Evolutionary conservation across 306 rosid species (phyloP), one percentile per base, ranked within the genome.

Genomic region (Senna siamea): DNA sequence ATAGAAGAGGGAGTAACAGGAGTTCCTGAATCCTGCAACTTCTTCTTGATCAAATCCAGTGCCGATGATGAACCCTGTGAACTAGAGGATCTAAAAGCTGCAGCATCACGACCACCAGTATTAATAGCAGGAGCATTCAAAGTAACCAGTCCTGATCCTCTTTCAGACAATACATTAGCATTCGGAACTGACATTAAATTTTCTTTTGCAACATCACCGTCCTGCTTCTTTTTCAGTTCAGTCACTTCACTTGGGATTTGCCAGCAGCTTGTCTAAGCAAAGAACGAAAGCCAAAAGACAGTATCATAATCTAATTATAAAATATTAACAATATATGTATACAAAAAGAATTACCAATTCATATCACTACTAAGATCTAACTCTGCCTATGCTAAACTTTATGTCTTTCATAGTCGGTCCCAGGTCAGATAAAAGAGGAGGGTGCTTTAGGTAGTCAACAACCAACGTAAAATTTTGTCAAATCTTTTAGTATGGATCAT

Each of bases 171-270:
- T 69, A 77, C 77, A 87, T 80, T 85, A 79, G 82, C 68, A 76
- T 78, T 90, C 80, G 88, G 83, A 79, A 84, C 81, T 46, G 88
- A 74, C 75, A 51, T 50, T 72, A 83, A 66, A 76, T 73, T 77
- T 78, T 89, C 96, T 82, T 87, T 87, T 37, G 85, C 48, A 63
- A 78, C 76, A 63, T 87, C 97, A 74, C 60, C 80, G 66, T 92
- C 92, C 79, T 88, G 97, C 82, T 85, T 90, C 85, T 89, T 87
- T 74, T 87, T 89, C 81, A 87, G 81, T 79, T 89, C 99, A 54
- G 93, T 74, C 84, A 94, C 97, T 84, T 94, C 99, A 76, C 76
- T 85, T 69, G 99, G 99, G 79, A 94, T 90, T 85, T 94, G 95
- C 99, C 99, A 94, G 89, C 97, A 87, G 84, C 99, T 94, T 32